These are phyloP conservation scores for Ambrosia hybrid DNA, from an alignment of 140 eudicot species.

Conservation along the genomic window DNA sequence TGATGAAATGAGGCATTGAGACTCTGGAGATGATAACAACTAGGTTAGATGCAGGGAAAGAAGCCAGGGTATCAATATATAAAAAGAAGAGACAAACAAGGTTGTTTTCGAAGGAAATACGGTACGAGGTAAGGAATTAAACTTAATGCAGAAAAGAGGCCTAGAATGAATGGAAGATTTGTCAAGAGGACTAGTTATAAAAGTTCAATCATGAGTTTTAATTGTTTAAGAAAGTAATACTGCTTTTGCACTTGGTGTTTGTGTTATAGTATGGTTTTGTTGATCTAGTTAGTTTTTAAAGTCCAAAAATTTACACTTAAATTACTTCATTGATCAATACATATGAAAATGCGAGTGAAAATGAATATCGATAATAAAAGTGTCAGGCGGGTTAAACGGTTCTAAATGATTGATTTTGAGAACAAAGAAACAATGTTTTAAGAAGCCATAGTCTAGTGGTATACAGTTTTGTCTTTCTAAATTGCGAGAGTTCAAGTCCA, in stretches of 20 bases:
- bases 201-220: neutral
- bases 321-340: neutral
- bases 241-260: neutral
- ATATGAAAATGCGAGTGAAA: too few species aligned
- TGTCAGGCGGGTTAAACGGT: neutral
- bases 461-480: too few species aligned
- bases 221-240: neutral
- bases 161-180: slow-evolving; percentile 87
- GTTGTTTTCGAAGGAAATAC: slow-evolving; percentile 79
- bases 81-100: slow-evolving; percentile 82
- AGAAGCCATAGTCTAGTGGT: too few species aligned
- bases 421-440: too few species aligned
- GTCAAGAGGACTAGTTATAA: slow-evolving; percentile 50
- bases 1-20: slow-evolving; percentile 43
- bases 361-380: neutral
- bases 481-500: too few species aligned
- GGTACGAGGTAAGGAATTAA: slow-evolving; percentile 88
- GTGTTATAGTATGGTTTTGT: neutral
- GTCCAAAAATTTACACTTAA: neutral
- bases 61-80: slow-evolving; percentile 83
- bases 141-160: slow-evolving; percentile 86
- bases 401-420: neutral
- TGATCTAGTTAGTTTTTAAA: neutral
- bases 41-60: slow-evolving; percentile 63
- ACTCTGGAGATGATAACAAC: slow-evolving; percentile 41